Evolutionary conservation across 2,329 filamentous ascomycete genomes (phyloP).

Genomic region (Bimuria novae-zelandiae): DNA sequence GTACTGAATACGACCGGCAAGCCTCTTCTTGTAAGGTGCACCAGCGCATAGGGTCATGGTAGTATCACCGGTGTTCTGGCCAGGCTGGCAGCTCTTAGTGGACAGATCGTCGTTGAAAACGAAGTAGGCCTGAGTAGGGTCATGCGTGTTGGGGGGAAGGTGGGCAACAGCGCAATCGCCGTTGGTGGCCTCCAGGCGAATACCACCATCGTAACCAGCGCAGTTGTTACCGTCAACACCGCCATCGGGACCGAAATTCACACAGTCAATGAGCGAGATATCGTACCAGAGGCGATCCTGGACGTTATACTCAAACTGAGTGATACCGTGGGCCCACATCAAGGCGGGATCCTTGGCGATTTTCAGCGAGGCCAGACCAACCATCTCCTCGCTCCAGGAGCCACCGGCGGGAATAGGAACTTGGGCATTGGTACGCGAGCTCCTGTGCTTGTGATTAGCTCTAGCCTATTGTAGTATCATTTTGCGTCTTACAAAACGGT

Average conservation of each 20-base stretch:
- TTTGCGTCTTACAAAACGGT: constrained; percentile 7
- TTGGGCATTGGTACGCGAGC: constrained; percentile 6
- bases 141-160: constrained; percentile 6
- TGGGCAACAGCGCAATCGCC: constrained; percentile 8
- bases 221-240: constrained; percentile 11
- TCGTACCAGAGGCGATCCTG: constrained; percentile 20
- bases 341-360: constrained; percentile 10
- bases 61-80: constrained; percentile 10
- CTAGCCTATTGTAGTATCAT: no score
- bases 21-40: constrained; percentile 6
- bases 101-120: constrained; percentile 11
- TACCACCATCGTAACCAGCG: constrained; percentile 14
- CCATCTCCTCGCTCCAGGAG: constrained; percentile 5
- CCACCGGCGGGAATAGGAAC: constrained; percentile 3
- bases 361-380: constrained; percentile 11
- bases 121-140: constrained; percentile 13
- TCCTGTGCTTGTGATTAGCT: not conserved
- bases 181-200: constrained; percentile 7
- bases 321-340: constrained; percentile 13
- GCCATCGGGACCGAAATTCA: constrained; percentile 6
- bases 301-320: constrained; percentile 20
- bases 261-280: constrained; percentile 20
- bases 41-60: constrained; percentile 12
- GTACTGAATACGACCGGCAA: constrained; percentile 12
- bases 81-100: constrained; percentile 10